A percentile compares a stretch with the other conserved stretches of the same genome.
These are phyloP conservation scores for Syzygium malaccense DNA, from an alignment of 441 rosid genomes.

Conservation along the genomic window DNA sequence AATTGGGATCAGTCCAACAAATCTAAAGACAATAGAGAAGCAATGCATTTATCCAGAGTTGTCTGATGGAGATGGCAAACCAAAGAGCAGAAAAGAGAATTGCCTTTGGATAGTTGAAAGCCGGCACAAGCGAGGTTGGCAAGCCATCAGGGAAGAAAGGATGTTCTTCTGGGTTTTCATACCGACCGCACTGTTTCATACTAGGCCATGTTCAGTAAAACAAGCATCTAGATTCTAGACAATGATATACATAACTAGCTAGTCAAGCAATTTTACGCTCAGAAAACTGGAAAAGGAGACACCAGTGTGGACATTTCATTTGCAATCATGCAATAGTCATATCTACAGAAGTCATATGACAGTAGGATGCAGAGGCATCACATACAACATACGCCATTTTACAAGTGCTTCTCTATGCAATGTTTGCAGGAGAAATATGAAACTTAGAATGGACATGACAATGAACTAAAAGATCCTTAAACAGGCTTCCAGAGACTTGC, in stretches of 20 bases:
- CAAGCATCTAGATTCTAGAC: background rate
- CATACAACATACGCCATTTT: background rate
- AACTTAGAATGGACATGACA: background rate
- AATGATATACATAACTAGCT: background rate
- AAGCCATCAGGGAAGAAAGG: constrained; percentile 66
- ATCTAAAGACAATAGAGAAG: background rate
- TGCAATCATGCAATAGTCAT: background rate
- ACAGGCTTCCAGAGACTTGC: background rate
- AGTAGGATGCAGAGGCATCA: background rate
- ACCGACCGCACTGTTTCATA: constrained; percentile 59
- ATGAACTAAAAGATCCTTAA: background rate
- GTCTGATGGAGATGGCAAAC: background rate
- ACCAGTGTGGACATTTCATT: background rate
- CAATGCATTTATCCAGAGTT: background rate
- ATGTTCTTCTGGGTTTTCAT: constrained; percentile 68
- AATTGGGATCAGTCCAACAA: background rate
- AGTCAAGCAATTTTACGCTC: background rate
- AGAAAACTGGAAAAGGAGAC: background rate
- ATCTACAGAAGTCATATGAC: background rate
- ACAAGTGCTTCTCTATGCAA: background rate
- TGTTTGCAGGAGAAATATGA: background rate
- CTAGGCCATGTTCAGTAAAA: background rate
- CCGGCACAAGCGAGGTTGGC: constrained; percentile 34
- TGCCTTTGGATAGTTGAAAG: constrained; percentile 41
- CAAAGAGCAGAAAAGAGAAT: background rate